These are phyloP conservation scores for Delitschia confertaspora DNA, from an alignment of 495 filamentous ascomycete genomes.

Conservation along the genomic window DNA sequence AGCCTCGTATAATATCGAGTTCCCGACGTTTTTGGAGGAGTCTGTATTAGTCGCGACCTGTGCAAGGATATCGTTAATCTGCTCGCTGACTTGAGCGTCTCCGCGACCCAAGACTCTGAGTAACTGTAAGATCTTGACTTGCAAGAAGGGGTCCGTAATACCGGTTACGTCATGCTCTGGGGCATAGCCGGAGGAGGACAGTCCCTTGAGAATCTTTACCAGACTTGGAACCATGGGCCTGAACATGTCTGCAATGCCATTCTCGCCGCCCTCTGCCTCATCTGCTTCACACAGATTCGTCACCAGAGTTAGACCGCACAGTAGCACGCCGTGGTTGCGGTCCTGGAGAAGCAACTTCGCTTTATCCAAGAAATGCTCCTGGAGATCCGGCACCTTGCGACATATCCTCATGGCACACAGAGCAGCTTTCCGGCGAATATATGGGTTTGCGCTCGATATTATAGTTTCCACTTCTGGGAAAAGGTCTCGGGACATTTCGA, in stretches of 20 bases:
- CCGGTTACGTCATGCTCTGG: conserved; percentile 97
- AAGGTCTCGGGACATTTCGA: conserved; percentile 98
- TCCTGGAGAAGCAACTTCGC: conserved; percentile 81
- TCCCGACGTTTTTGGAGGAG: conserved; percentile 95
- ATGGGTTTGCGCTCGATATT: conserved; percentile 86
- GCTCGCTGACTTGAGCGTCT: conserved; percentile 81
- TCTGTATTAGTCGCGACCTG: conserved; percentile 93
- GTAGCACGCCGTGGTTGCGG: conserved; percentile 84
- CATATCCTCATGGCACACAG: conserved; percentile 99
- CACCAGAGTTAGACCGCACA: conserved; percentile 85
- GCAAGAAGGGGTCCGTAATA: conserved; percentile 96
- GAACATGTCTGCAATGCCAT: conserved; percentile 81
- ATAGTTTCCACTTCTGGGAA: conserved; percentile 90
- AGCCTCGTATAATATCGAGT: conserved; percentile 94
- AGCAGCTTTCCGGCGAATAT: conserved; percentile 92
- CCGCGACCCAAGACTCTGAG: conserved; percentile 79
- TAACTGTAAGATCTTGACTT: conserved; percentile 86
- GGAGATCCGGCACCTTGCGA: conserved; percentile 91
- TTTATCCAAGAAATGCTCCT: conserved; percentile 95
- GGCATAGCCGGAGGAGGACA: conserved; percentile 92
- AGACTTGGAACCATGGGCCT: conserved; percentile 66
- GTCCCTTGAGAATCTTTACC: conserved; percentile 81
- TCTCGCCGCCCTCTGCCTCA: conserved; percentile 77
- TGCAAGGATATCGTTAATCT: conserved; percentile 96
- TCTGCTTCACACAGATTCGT: conserved; percentile 91